A percentile compares a stretch with the other conserved stretches of the same genome.
Conservation (phyloP, 345 rosid genomes). For the Dimocarpus longan region DNA sequence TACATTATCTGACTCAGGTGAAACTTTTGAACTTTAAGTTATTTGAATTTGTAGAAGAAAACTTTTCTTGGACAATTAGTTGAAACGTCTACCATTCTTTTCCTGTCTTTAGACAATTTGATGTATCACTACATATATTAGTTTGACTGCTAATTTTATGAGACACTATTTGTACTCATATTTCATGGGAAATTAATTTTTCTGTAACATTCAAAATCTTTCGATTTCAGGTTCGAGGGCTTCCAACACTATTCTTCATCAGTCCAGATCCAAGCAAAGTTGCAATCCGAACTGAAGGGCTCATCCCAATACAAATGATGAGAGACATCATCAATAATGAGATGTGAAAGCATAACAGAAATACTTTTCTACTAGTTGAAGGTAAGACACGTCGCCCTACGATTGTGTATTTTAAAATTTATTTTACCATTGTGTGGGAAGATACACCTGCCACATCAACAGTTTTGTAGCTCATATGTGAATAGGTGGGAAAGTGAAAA, state of each 20-base stretch:
- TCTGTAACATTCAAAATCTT: not conserved
- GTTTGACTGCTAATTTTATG: not conserved
- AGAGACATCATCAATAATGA: slow-evolving; percentile 80
- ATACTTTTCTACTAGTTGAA: not conserved
- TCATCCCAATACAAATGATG: slow-evolving; percentile 89
- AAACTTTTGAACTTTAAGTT: not conserved
- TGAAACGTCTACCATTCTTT: not conserved
- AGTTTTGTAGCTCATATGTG: slow-evolving; percentile 2
- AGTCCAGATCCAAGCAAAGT: slow-evolving; percentile 89
- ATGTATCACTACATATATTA: not conserved
- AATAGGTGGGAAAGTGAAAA: not conserved
- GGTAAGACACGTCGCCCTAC: not conserved
- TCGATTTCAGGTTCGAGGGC: slow-evolving; percentile 74
- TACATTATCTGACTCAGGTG: not conserved
- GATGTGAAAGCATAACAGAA: slow-evolving; percentile 48
- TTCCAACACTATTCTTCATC: slow-evolving; percentile 82
- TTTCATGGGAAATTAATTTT: not conserved
- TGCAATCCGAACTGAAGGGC: slow-evolving; percentile 91
- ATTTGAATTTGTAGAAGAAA: not conserved
- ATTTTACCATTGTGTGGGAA: not conserved
- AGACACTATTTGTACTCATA: not conserved
- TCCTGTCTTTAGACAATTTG: not conserved
- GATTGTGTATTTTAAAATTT: slow-evolving; percentile 1
- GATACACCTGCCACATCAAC: not conserved
- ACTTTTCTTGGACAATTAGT: not conserved